A percentile compares a stretch with the other conserved stretches of the same genome.
Evolutionary conservation across 2,329 filamentous ascomycete species (phyloP).

Genomic region (Kalmusia sp.): DNA sequence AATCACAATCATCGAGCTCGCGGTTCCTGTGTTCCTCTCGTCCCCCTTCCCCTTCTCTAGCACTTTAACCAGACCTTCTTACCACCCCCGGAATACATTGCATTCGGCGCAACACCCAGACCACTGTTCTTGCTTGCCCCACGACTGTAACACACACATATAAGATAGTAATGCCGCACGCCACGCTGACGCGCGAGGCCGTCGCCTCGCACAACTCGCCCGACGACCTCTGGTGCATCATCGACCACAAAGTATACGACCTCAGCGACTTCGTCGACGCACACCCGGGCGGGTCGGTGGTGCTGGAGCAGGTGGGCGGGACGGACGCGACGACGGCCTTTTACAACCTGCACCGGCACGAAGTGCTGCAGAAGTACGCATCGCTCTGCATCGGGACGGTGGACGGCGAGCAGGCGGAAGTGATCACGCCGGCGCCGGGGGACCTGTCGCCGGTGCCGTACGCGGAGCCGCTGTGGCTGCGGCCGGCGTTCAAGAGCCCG

Average conservation of each 20-base stretch:
- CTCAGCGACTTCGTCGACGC: conserved; percentile 84
- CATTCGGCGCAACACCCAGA: too few species aligned
- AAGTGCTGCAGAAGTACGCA: conserved; percentile 83
- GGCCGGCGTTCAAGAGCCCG: conserved; percentile 76
- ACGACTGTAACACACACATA: conserved; percentile 3
- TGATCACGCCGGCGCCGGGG: conserved; percentile 72
- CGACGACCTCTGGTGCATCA: conserved; percentile 81
- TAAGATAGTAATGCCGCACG: conserved; percentile 46
- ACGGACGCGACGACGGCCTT: conserved; percentile 82
- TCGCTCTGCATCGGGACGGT: conserved; percentile 78
- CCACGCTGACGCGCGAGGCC: conserved; percentile 59
- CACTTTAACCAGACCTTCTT: not conserved
- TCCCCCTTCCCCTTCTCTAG: not conserved
- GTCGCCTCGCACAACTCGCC: conserved; percentile 79
- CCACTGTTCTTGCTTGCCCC: not conserved
- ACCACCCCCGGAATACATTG: not conserved
- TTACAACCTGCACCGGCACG: conserved; percentile 91
- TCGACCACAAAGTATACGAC: conserved; percentile 89
- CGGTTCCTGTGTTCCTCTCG: too few species aligned
- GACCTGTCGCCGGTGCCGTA: conserved; percentile 82
- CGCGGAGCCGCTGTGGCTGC: conserved; percentile 83
- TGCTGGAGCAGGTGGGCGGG: conserved; percentile 81
- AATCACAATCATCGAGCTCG: too few species aligned
- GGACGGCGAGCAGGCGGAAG: conserved; percentile 75
- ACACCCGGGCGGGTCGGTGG: conserved; percentile 82